Conservation (phyloP, 257 asterid genomes). For the Rubia yunnanensis region DNA sequence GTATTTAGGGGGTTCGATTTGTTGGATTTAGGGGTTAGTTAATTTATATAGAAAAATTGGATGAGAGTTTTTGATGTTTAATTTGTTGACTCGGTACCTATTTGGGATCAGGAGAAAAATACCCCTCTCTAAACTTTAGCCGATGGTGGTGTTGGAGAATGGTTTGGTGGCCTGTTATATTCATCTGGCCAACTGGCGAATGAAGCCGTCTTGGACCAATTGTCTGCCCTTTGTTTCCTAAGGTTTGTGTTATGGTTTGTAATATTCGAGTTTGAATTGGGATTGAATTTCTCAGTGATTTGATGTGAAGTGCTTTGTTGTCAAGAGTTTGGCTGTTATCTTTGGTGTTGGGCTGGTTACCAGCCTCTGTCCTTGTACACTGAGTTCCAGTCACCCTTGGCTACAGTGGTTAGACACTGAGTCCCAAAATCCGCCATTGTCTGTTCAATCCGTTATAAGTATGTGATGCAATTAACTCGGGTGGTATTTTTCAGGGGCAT, state of each 20-base stretch:
- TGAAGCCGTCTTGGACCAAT: slow-evolving; percentile 75
- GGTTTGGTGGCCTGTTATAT: slow-evolving; percentile 60
- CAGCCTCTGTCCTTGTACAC: slow-evolving; percentile 96
- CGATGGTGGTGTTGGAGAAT: slow-evolving; percentile 65
- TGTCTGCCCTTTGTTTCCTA: slow-evolving; percentile 74
- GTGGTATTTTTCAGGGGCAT: slow-evolving; percentile 56
- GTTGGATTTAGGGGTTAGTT: neutral
- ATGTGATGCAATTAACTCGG: slow-evolving; percentile 6
- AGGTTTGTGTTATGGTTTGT: slow-evolving; percentile 31
- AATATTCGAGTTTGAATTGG: neutral
- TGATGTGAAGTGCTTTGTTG: slow-evolving; percentile 5
- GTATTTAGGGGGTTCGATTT: too few relatives aligned
- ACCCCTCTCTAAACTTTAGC: slow-evolving; percentile 50
- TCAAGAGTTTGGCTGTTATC: slow-evolving; percentile 82
- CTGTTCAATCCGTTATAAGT: slow-evolving; percentile 1
- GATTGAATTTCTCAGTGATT: neutral
- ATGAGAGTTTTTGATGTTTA: neutral
- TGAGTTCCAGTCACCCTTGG: slow-evolving; percentile 98
- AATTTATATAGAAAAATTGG: too few relatives aligned
- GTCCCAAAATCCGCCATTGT: slow-evolving; percentile 10
- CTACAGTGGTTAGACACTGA: slow-evolving; percentile 83
- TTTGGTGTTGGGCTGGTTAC: slow-evolving; percentile 97
- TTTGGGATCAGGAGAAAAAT: slow-evolving; percentile 33
- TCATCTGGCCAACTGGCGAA: slow-evolving; percentile 82
- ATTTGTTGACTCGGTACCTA: neutral